Evolutionary conservation across 768 basidiomycete species (phyloP), one percentile per base, ranked within the genome.

Genomic region (Tephrocybe sp.): DNA sequence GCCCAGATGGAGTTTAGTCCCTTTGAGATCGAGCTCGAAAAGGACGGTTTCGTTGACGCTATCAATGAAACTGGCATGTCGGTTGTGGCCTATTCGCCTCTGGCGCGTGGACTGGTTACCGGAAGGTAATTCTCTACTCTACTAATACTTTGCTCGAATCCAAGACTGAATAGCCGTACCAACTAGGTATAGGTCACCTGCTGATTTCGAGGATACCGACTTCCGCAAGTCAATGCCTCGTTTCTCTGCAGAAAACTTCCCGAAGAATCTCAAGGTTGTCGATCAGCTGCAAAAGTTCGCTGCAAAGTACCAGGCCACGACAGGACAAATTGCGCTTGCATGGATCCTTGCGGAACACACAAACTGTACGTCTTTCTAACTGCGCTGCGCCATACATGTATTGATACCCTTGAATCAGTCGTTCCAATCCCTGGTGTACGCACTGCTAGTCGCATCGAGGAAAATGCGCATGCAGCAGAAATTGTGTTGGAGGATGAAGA

Each of bases 81-180:
- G 3, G 65, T 78, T 49, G 68, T 80, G 11, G 74, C 72, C 1
- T 79, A 78, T 55, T 68, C 71, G 11, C 79, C 80, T 0, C 68
- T 80, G 16, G 78, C 74, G 4, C 68, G 77, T n/a, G 79, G 80
- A 0, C 43, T 82, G 32, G 57, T 79, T 36, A 77, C 75, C 1
- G 79, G 79, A 14, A 66, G 63, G 64, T 72, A 68, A 46, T 71
- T 70, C 33, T 33, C 19, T 16, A 16, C 20, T 10, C 7, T n/a
- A 9, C 11, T 14, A 19, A n/a, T n/a, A n/a, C n/a, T 40, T 20
- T 3, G 22, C 22, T n/a, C 19, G 4, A 36, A 22, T 41, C 36
- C 7, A 26, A 4, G 26, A 31, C 53, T 13, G 23, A 71, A 68
- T 22, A 5, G 45, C 35, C 17, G 26, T 34, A 19, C 20, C 3